Conservation (phyloP, 169 alveolate species). For the Plasmodium inui region DNA sequence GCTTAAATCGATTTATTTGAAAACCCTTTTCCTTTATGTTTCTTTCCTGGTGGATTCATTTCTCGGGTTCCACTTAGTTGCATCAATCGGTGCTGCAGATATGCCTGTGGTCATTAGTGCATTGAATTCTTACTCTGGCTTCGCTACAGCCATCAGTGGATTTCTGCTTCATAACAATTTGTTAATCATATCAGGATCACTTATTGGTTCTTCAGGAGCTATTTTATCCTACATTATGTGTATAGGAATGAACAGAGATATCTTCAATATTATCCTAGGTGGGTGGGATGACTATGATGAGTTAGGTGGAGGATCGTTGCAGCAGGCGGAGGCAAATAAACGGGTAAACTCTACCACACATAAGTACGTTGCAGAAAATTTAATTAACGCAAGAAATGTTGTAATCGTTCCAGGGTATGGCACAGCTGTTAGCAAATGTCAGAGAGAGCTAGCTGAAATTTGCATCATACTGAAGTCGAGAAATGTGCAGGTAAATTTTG, state of each 20-base stretch:
- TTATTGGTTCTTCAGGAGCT: conserved; percentile 96
- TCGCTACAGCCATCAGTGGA: conserved; percentile 94
- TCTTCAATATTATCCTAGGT: conserved; percentile 90
- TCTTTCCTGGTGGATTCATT: conserved; percentile 80
- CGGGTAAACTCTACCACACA: conserved; percentile 84
- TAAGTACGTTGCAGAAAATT: conserved; percentile 89
- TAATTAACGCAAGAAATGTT: conserved; percentile 86
- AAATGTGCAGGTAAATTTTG: conserved; percentile 92
- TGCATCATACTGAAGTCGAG: conserved; percentile 82
- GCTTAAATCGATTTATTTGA: conserved; percentile 29
- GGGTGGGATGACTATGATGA: conserved; percentile 88
- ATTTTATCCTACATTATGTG: conserved; percentile 96
- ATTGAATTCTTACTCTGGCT: conserved; percentile 95
- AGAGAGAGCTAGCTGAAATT: conserved; percentile 87
- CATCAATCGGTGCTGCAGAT: conserved; percentile 95
- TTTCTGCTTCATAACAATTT: conserved; percentile 91
- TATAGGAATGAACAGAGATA: conserved; percentile 94
- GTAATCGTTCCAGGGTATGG: conserved; percentile 97
- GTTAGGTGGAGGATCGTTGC: conserved; percentile 87
- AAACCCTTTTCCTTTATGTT: conserved; percentile 77
- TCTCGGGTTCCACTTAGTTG: conserved; percentile 91
- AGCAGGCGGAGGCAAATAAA: conserved; percentile 84
- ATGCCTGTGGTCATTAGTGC: conserved; percentile 96
- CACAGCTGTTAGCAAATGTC: conserved; percentile 93
- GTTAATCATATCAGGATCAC: conserved; percentile 94